Base-by-base conservation (phyloP, 2,329 filamentous ascomycete species). In the Calonectria pauciramosa region DNA sequence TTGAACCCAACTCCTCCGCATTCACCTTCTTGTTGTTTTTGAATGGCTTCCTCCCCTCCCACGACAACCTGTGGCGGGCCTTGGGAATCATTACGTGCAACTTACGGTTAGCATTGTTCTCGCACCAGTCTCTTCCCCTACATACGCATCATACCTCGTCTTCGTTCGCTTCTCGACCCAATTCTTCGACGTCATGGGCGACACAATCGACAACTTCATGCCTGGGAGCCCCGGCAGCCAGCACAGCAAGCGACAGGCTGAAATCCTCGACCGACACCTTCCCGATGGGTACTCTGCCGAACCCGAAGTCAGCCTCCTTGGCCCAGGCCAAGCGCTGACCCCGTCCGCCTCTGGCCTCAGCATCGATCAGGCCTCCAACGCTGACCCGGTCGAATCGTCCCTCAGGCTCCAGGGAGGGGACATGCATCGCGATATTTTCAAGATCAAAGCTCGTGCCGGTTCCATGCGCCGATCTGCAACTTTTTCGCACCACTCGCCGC, bases 351-450 rank as follows among this genome's bases (percentile, higher is more conserved):
- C 80, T 23, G 73, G 75, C 18, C 64, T 77, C 44, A 76, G 70
- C 32, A 51, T 72, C 56, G 76, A 76, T 14, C 74, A 75, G 14
- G 68, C 72, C 67, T 69, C 77, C 44, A 77, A 79, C 30, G 83
- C 85, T 56, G 91, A 93, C 74, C 74, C 77, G n/a, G 75, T 85
- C 41, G 84, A 86, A 70, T 95, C 93, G 2, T 96, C 94, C 0
- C 86, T 96, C 68, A 91, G 88, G 73, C 88, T 96, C 4, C 94
- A 94, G 81, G 94, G 94, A 67, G 94, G 94, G 51, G 94, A 96
- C 80, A 93, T 96, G 28, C 94, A 96, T 82, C 92, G 94, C 41
- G 93, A 95, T 80, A 90, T 96, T 41, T 96, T 94, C 89, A 94
- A 91, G 82, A 92, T 95, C 79, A 91, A 93, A 75, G 91, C 92